phyloP scores from a whole-genome alignment of 768 basidiomycete genomes.

The Tricholoma flavovirens region DNA sequence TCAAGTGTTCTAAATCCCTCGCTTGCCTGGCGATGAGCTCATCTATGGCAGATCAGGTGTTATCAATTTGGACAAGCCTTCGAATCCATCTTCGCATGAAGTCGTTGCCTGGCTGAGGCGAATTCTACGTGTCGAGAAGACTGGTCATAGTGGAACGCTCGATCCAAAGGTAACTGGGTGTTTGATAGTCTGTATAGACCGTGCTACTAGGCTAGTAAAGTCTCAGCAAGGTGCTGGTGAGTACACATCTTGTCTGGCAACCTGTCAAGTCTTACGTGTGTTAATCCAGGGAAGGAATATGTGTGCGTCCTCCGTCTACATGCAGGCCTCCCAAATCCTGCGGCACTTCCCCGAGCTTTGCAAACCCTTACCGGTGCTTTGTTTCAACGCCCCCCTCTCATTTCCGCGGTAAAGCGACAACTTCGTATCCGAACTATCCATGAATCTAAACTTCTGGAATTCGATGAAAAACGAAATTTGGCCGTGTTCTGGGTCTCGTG shows the following conservation, averaged over 20 bases:
- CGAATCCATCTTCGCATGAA: constrained; percentile 98
- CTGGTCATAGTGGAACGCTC: constrained; percentile 96
- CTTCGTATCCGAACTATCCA: constrained; percentile 96
- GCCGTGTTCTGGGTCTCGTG: constrained; percentile 99
- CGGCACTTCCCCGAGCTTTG: constrained; percentile 85
- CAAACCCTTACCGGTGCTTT: constrained; percentile 97
- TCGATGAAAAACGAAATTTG: constrained; percentile 94
- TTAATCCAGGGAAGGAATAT: constrained; percentile 85
- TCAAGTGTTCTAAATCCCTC: constrained; percentile 56
- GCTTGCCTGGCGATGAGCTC: not conserved
- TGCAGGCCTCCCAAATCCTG: constrained; percentile 70
- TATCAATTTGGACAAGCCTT: constrained; percentile 99
- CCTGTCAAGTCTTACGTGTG: constrained; percentile 1
- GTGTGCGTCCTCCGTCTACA: constrained; percentile 95
- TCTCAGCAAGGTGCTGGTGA: constrained; percentile 96
- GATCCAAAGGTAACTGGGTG: constrained; percentile 99
- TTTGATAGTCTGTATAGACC: constrained; percentile 97
- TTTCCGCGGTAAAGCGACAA: constrained; percentile 98
- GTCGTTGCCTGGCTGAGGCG: constrained; percentile 98
- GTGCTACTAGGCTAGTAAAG: constrained; percentile 95
- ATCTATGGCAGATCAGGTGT: constrained; percentile 76
- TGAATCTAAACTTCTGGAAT: constrained; percentile 92
- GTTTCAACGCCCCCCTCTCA: constrained; percentile 97
- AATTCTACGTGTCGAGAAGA: constrained; percentile 97
- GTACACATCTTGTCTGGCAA: constrained; percentile 18